Base-by-base conservation (phyloP, 2,329 filamentous ascomycete species). In the Pseudogymnoascus destructans region DNA sequence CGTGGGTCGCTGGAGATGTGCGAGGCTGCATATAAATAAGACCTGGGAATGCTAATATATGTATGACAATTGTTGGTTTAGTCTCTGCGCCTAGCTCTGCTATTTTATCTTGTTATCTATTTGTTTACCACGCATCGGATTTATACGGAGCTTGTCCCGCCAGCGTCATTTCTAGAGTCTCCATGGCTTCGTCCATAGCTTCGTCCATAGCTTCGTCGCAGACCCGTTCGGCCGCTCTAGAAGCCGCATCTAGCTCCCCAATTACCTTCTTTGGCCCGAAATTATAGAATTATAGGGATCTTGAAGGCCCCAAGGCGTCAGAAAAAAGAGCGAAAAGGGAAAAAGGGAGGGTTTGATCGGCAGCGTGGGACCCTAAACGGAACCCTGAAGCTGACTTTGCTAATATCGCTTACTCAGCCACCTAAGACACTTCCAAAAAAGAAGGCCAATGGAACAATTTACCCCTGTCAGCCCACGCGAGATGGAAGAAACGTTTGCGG, bases 361-460 rank as follows among this genome's bases (percentile, higher is more conserved):
- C n/a, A n/a, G n/a, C n/a, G n/a, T n/a, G n/a, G n/a, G n/a, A n/a
- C n/a, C n/a, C n/a, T n/a, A n/a, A n/a, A n/a, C n/a, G n/a, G n/a
- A n/a, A n/a, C n/a, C n/a, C n/a, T n/a, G n/a, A n/a, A n/a, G n/a
- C n/a, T n/a, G n/a, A n/a, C 46, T 30, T 15, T 52, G 46, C 23
- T 17, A 52, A 52, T 52, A 7, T 52, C 46, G 46, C 46, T 52
- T 52, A 52, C 15, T 52, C 25, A 30, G 46, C 23, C 25, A 52
- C 46, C 46, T 52, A 9, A 52, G 23, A 52, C 46, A 23, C 46
- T 30, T 52, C 46, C 8, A 17, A 30, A 17, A 30, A 11, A 52
- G 46, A 52, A 52, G 46, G n/a, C 46, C 23, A 52, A 52, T 52
- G 46, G 46, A 52, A 52, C 23, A 52, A 52, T 52, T 52, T 11